A percentile compares a stretch with the other conserved stretches of the same genome.
Conservation (phyloP, 495 filamentous ascomycete genomes). For the Letharia columbiana region DNA sequence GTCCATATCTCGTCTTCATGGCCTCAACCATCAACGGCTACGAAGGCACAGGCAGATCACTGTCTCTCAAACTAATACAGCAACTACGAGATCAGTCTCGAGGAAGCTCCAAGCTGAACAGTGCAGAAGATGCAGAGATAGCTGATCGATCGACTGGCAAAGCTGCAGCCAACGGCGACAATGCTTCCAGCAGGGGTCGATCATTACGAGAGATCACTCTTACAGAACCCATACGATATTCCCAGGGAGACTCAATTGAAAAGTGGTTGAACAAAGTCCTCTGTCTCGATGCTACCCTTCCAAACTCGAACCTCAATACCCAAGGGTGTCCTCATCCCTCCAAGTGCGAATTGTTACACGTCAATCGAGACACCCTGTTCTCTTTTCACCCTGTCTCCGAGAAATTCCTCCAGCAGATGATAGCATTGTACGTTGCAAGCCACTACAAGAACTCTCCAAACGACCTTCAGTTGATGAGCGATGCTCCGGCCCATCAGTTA, state of each 20-base stretch:
- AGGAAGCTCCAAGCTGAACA: slow-evolving; percentile 42
- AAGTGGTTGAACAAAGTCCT: slow-evolving; percentile 94
- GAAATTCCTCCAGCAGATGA: slow-evolving; percentile 96
- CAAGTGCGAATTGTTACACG: slow-evolving; percentile 80
- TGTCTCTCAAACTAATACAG: slow-evolving; percentile 94
- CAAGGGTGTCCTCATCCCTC: slow-evolving; percentile 84
- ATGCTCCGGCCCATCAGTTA: slow-evolving; percentile 94
- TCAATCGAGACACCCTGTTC: slow-evolving; percentile 96
- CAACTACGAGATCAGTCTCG: slow-evolving; percentile 91
- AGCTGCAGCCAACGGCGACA: slow-evolving; percentile 52
- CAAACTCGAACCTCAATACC: slow-evolving; percentile 61
- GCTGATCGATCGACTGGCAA: slow-evolving; percentile 66
- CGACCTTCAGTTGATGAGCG: slow-evolving; percentile 94
- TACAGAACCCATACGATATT: slow-evolving; percentile 89
- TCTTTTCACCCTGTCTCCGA: slow-evolving; percentile 97
- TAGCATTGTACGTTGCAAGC: slow-evolving; percentile 93
- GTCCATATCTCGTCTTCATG: slow-evolving; percentile 99
- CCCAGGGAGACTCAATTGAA: slow-evolving; percentile 82
- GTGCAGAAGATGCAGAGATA: slow-evolving; percentile 52
- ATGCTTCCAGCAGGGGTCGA: slow-evolving; percentile 54
- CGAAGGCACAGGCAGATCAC: slow-evolving; percentile 89
- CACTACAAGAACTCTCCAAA: slow-evolving; percentile 99
- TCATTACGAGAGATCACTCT: slow-evolving; percentile 90
- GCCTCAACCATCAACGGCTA: slow-evolving; percentile 99
- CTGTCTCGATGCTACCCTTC: slow-evolving; percentile 84